Evolutionary conservation across 2,329 filamentous ascomycete genomes (phyloP), one percentile per base, ranked within the genome.

Genomic region (Stagonosporopsis tanaceti): DNA sequence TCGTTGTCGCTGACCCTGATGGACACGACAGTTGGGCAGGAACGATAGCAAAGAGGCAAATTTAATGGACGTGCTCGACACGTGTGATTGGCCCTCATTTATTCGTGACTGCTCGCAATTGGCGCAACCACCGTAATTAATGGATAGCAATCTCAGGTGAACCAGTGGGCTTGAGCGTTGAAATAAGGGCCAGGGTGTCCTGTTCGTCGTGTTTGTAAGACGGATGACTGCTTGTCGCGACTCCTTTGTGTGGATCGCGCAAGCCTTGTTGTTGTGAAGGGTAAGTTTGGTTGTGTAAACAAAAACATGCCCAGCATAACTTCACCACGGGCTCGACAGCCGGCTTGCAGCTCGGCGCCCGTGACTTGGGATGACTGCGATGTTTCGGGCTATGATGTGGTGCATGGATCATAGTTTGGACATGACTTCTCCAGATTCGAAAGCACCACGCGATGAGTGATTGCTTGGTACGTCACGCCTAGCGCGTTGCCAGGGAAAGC

Each of bases 131-230:
- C 24, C 25, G 56, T 54, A n/a, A 51, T 50, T 54, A 51, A 50
- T 34, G 50, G 37, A 51, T 38, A 34, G 50, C 42, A 51, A 50
- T 50, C 51, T 54, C 42, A 37, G 24, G 47, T 52, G 57, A 59
- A 59, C 57, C 41, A 52, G 57, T 59, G 57, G 57, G 52, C 52
- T 56, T 47, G 45, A 57, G 54, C 48, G 57, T 47, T 48, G 46
- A 48, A 59, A 48, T 58, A 55, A 37, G 42, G 30, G 59, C 50
- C 57, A 58, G 56, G 50, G 53, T 57, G 45, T 54, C 51, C 47
- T 52, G 40, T 47, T 37, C 30, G 30, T 44, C 34, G 27, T n/a
- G 20, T 22, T 30, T 37, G 38, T 30, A 44, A 22, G 39, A 5
- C 4, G 3, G 17, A n/a, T 25, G 28, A 27, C 27, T 44, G 48